Conservation (phyloP, 78 protist genomes). For the Protostelium mycophagum region DNA sequence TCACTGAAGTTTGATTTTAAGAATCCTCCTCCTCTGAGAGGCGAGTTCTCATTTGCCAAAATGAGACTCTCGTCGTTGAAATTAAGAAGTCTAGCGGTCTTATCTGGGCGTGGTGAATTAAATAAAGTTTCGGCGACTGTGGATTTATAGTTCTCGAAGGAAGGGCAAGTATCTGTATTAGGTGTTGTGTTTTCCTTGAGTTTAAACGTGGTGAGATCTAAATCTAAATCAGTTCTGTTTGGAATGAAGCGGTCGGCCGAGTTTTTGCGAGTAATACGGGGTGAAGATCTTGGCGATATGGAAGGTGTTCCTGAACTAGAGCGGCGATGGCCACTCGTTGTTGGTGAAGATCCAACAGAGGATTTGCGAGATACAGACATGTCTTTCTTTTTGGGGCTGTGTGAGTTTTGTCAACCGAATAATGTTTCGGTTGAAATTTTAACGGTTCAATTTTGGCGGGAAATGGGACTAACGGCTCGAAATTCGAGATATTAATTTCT, state of each 20-base stretch:
- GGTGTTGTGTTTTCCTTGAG: constrained; percentile 33
- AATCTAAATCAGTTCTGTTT: constrained; percentile 30
- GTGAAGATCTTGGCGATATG: background rate
- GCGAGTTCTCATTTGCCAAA: background rate
- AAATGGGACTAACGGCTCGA: too few relatives aligned
- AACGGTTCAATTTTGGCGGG: too few relatives aligned
- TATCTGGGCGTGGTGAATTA: background rate
- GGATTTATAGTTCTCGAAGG: constrained; percentile 21
- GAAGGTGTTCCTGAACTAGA: background rate
- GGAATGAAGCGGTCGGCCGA: constrained; percentile 46
- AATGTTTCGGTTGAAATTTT: too few relatives aligned
- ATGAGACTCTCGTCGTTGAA: constrained; percentile 78
- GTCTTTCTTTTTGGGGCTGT: background rate
- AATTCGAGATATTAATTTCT: too few relatives aligned
- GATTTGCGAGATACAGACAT: background rate
- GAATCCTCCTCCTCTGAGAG: background rate
- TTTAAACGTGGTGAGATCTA: constrained; percentile 35
- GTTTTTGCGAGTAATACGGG: background rate
- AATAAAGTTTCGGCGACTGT: constrained; percentile 31
- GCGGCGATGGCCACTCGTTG: background rate
- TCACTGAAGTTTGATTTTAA: background rate
- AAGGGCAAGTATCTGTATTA: background rate
- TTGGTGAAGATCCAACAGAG: background rate
- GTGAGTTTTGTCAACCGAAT: background rate
- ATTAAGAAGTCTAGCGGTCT: constrained; percentile 74